phyloP scores from a whole-genome alignment of 2,329 filamentous ascomycete species.

The Teratosphaeria pseudoeucalypti region DNA sequence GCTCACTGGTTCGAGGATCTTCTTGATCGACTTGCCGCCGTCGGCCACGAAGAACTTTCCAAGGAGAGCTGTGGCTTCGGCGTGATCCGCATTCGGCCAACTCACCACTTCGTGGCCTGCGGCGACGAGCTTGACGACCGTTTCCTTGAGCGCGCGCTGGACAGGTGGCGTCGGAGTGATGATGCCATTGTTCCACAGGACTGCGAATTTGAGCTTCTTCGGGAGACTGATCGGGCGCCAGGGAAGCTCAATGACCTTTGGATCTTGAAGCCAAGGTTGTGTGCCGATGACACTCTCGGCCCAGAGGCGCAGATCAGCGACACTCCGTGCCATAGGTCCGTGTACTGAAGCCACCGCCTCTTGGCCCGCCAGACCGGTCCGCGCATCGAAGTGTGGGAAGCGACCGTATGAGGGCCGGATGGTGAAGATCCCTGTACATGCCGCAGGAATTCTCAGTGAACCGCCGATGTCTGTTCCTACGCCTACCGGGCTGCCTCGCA shows the following conservation, averaged over 20 bases:
- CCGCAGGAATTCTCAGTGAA: constrained; percentile 46
- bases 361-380: constrained; percentile 53
- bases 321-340: constrained; percentile 48
- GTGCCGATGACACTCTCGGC: constrained; percentile 31
- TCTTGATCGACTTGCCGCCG: constrained; percentile 38
- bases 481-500: constrained; percentile 50
- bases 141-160: constrained; percentile 44
- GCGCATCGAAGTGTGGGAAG: constrained; percentile 45
- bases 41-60: constrained; percentile 40
- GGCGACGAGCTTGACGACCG: constrained; percentile 41
- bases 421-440: constrained; percentile 49
- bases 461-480: constrained; percentile 56
- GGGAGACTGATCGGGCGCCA: constrained; percentile 38
- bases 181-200: constrained; percentile 50
- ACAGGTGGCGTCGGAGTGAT: constrained; percentile 52
- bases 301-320: constrained; percentile 41
- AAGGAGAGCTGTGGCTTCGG: constrained; percentile 40
- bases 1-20: constrained; percentile 29
- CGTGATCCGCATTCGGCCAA: constrained; percentile 45
- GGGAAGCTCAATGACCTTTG: constrained; percentile 42
- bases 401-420: constrained; percentile 48
- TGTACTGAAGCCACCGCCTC: constrained; percentile 55
- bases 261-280: constrained; percentile 44
- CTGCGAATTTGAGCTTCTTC: constrained; percentile 48
- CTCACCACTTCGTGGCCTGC: constrained; percentile 41